A percentile compares a stretch with the other conserved stretches of the same genome.
These are phyloP conservation scores for Schrenkiella parvula DNA, from an alignment of 345 rosid species.

Conservation along the genomic window DNA sequence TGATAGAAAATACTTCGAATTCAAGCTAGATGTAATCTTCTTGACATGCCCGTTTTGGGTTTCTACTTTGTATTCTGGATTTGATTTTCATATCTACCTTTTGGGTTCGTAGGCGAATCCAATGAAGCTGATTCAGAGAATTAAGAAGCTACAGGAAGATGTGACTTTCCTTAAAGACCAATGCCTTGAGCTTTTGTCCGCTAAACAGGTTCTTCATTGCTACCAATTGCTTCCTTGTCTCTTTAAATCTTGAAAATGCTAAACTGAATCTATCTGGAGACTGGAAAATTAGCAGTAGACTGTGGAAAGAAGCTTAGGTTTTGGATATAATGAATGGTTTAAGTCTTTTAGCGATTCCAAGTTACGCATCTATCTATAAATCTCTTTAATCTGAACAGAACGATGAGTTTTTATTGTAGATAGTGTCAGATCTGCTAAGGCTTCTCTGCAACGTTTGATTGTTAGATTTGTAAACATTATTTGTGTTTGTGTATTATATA, in stretches of 20 bases:
- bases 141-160: conserved; percentile 80
- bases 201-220: conserved; percentile 64
- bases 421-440: not conserved
- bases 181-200: conserved; percentile 75
- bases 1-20: not conserved
- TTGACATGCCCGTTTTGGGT: not conserved
- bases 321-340: not conserved
- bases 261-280: not conserved
- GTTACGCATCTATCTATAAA: not conserved
- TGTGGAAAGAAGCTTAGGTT: not conserved
- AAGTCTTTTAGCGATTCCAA: not conserved
- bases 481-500: conserved; percentile 4
- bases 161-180: conserved; percentile 55
- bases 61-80: not conserved
- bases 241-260: not conserved
- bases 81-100: not conserved
- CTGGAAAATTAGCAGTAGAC: not conserved
- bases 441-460: not conserved
- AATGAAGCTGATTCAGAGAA: conserved; percentile 62
- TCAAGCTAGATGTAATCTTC: not conserved
- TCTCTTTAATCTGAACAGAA: not conserved
- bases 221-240: not conserved
- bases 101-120: conserved; percentile 65
- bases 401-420: not conserved
- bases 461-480: not conserved